Conservation (phyloP, 352 stramenopile species). For the Globisporangium viniferum region DNA sequence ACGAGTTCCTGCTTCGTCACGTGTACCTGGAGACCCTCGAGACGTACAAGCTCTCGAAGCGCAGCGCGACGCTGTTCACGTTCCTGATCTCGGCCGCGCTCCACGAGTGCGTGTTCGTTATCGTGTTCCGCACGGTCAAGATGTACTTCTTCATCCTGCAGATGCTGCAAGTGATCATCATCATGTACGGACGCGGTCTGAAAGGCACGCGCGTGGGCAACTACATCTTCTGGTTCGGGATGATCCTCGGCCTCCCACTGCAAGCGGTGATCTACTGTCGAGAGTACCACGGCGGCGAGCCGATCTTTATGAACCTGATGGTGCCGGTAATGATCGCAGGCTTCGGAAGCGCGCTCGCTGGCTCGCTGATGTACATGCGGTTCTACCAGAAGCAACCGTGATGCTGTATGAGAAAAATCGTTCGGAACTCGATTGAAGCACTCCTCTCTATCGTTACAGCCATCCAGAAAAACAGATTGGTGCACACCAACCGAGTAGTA, state of each 20-base stretch:
- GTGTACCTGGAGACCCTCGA: slow-evolving; percentile 81
- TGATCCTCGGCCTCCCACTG: slow-evolving; percentile 70
- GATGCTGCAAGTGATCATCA: slow-evolving; percentile 93
- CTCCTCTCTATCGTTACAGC: background rate
- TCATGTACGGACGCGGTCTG: slow-evolving; percentile 72
- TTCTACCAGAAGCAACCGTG: slow-evolving; percentile 21
- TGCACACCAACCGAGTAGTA: background rate
- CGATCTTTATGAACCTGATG: slow-evolving; percentile 80
- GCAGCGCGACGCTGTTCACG: slow-evolving; percentile 78
- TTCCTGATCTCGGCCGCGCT: slow-evolving; percentile 95
- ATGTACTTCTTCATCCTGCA: slow-evolving; percentile 94
- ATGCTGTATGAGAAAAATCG: background rate
- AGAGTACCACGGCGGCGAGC: slow-evolving; percentile 73
- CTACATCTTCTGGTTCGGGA: slow-evolving; percentile 75
- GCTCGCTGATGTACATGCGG: slow-evolving; percentile 46
- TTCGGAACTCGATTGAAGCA: background rate
- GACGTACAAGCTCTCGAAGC: slow-evolving; percentile 66
- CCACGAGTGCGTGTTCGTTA: slow-evolving; percentile 94
- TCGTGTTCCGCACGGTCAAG: slow-evolving; percentile 93
- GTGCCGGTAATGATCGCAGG: slow-evolving; percentile 69
- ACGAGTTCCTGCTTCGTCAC: slow-evolving; percentile 91
- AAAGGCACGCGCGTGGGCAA: slow-evolving; percentile 77
- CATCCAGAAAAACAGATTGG: background rate
- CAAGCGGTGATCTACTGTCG: slow-evolving; percentile 81
- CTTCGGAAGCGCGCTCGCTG: slow-evolving; percentile 44